A percentile compares a stretch with the other conserved stretches of the same genome.
phyloP scores from a whole-genome alignment of 768 basidiomycete genomes.

The Agaricus bisporus region DNA sequence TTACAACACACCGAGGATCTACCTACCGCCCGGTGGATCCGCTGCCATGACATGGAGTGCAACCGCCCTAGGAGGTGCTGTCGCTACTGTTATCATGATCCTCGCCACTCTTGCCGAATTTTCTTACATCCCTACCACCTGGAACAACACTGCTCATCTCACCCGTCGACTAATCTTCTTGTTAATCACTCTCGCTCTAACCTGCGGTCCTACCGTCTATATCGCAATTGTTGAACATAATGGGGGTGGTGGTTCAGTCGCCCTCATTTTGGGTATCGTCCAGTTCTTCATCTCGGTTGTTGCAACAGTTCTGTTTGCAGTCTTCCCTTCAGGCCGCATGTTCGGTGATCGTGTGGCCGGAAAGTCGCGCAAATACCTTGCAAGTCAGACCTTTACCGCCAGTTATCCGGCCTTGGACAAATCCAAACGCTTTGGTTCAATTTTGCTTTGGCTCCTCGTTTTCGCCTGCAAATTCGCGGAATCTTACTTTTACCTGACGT shows the following conservation, averaged over 20 bases:
- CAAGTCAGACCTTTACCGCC: slow-evolving; percentile 97
- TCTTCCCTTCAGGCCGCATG: slow-evolving; percentile 96
- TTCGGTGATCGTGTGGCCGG: slow-evolving; percentile 97
- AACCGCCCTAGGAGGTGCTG: slow-evolving; percentile 89
- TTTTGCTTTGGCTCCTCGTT: slow-evolving; percentile 83
- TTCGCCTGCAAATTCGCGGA: slow-evolving; percentile 97
- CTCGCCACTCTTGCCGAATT: slow-evolving; percentile 91
- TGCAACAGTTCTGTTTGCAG: slow-evolving; percentile 80
- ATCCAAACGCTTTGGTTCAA: slow-evolving; percentile 68
- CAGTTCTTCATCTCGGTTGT: slow-evolving; percentile 92
- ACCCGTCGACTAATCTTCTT: slow-evolving; percentile 89
- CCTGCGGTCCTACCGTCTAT: slow-evolving; percentile 92
- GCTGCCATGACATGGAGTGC: slow-evolving; percentile 90
- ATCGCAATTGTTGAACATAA: slow-evolving; percentile 78
- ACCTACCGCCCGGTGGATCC: slow-evolving; percentile 51
- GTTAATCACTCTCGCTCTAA: slow-evolving; percentile 83
- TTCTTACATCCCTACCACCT: slow-evolving; percentile 95
- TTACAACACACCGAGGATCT: slow-evolving; percentile 87
- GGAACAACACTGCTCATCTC: slow-evolving; percentile 97
- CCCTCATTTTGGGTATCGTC: slow-evolving; percentile 91
- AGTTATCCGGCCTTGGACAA: slow-evolving; percentile 73
- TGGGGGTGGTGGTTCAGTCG: slow-evolving; percentile 54
- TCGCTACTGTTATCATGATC: slow-evolving; percentile 96
- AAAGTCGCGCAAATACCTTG: slow-evolving; percentile 94
- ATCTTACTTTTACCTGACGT: slow-evolving; percentile 96